These are phyloP conservation scores for Larix kaempferi DNA, from an alignment of 75 land plant genomes.

Conservation along the genomic window DNA sequence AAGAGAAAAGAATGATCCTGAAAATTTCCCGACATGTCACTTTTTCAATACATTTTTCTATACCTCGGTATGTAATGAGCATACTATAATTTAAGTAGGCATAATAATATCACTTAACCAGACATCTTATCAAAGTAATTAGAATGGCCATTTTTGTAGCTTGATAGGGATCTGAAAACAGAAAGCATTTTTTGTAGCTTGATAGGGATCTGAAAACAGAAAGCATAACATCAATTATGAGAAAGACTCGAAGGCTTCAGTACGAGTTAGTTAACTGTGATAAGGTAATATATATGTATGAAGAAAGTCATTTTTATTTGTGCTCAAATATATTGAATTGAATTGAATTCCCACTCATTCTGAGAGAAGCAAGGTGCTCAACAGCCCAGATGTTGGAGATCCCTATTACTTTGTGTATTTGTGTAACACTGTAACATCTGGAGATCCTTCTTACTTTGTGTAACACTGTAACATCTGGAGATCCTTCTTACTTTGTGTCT, in stretches of 20 bases:
- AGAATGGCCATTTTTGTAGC: neutral
- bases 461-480: no score
- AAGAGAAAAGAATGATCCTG: neutral
- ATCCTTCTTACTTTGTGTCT: no score
- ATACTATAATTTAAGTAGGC: neutral
- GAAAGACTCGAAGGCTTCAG: neutral
- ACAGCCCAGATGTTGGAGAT: no score
- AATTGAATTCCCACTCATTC: no score
- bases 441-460: no score
- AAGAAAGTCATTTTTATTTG: no score
- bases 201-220: neutral
- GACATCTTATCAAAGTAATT: no score
- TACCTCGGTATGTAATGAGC: neutral
- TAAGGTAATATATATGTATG: neutral
- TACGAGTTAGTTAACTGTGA: neutral
- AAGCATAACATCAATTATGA: neutral
- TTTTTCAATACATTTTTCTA: constrained; percentile 4
- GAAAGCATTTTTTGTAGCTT: neutral
- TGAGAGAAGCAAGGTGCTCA: no score
- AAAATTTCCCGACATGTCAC: neutral
- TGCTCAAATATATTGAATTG: no score
- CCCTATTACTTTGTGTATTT: no score
- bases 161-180: neutral
- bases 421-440: no score
- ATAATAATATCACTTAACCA: no score